Evolutionary conservation across 2,329 filamentous ascomycete genomes (phyloP), one percentile per base, ranked within the genome.

Genomic region (Neonectria neomacrospora): DNA sequence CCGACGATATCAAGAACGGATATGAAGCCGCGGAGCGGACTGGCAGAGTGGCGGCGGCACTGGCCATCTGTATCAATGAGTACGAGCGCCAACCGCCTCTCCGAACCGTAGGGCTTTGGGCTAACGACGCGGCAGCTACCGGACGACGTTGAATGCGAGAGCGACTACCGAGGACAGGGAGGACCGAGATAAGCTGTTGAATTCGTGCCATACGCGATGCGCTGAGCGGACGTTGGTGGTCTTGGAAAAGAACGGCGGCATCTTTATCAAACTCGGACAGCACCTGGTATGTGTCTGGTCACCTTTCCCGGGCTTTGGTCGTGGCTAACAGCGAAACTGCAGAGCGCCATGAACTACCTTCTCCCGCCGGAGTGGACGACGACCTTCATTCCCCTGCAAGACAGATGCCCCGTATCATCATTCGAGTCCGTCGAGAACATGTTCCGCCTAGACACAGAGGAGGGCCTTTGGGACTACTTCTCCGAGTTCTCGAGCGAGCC

Each of bases 181-280:
- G 55, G 87, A 93, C 76, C 88, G 88, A 74, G 82, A 86, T n/a
- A 82, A 79, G n/a, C 78, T 91, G 39, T 82, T 99, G 55, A 91
- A 88, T 70, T 89, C 90, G 67, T 98, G 96, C 75, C 96, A 99
- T 79, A 91, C 96, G 77, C 88, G 96, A 78, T 99, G 96, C 80
- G 96, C 96, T 30, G 87, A 93, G 73, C 88, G 96, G 65, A 97
- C 96, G 1, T 82, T 98, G 44, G 86, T 85, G 61, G 94, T 96
- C 2, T 81, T 98, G 68, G 96, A 99, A 83, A 93, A 92, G 83
- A 98, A 97, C 78, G 96, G 96, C 26, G 97, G 95, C 28, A 97
- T 99, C 67, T 99, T 98, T 73, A 98, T 99, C 77, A 99, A 99
- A 80, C 83, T 99, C 41, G 96, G 96, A 8, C 96, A 99, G 74